Base-by-base conservation (phyloP, 306 rosid species). In the Corylus avellana region DNA sequence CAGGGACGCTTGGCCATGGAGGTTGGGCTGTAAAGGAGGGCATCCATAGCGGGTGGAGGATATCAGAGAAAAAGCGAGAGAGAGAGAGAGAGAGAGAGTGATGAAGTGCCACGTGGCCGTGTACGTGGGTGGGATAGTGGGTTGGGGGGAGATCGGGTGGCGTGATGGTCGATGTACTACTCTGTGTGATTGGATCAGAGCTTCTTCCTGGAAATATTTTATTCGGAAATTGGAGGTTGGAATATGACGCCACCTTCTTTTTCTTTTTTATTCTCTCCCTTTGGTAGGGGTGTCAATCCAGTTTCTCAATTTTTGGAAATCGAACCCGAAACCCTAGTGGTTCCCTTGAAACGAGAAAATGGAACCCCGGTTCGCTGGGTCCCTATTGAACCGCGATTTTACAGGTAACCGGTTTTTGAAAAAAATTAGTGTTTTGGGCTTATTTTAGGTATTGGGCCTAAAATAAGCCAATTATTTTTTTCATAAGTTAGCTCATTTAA, bases 1-100 rank as follows among this genome's bases (percentile, higher is more conserved):
- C 98, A 94, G 4, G 94, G 97, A 66, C 98, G 91, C 83, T 94
- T 94, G 48, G 97, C 93, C 98, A 91, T 92, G 79, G 97, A 83
- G 7, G 89, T 78, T 4, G 88, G 86, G 84, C 49, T 78, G 86
- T 79, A 90, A 68, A 80, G 78, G 69, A 84, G 78, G 81, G 90
- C 49, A 80, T 88, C 97, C 97, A 92, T 89, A 77, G 84, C 86
- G 85, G 86, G 83, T 84, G 86, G 83, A 42, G 87, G 87, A 49
- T 67, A 82, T 77, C 70, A 56, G 25, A 50, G 5, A 39, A 32
- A 49, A 17, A 54, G 68, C 50, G 20, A 44, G 75, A 54, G 72
- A 29, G 48, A 10, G 74, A 22, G 25, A 49, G 25, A 54, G 20
- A 44, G 75, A 54, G 72, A 29, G 48, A 10, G 74, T 54, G 11